Conservation (phyloP, 108 stramenopile genomes). For the Aurantiochytrium sp. region DNA sequence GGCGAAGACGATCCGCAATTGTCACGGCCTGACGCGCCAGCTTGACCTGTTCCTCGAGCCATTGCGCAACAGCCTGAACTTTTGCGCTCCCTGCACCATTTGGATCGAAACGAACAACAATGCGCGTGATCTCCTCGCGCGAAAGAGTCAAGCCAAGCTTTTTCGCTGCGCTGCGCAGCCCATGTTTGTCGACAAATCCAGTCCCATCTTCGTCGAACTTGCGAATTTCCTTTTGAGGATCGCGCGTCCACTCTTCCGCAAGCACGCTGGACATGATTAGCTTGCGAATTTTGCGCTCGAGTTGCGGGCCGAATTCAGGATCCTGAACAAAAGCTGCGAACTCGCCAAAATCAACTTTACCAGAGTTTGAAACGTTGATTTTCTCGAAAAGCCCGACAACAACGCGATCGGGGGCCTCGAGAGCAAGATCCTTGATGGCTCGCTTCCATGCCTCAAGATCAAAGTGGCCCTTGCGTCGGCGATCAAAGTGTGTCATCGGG, state of each 20-base stretch:
- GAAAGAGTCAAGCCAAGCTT: neutral
- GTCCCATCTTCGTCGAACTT: neutral
- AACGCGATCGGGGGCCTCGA: neutral
- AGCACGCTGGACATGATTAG: neutral
- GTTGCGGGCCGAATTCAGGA: neutral
- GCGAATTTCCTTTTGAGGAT: neutral
- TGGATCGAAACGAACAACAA: neutral
- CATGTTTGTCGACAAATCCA: neutral
- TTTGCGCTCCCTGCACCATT: neutral
- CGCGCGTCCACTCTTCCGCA: neutral
- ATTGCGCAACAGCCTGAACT: neutral
- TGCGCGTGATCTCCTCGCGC: neutral
- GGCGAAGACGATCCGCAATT: neutral
- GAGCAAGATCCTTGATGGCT: neutral
- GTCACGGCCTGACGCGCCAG: neutral
- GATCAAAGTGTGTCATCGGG: conserved; percentile 7
- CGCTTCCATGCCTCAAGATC: neutral
- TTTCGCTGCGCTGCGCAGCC: neutral
- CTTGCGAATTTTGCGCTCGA: neutral
- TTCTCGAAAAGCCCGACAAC: neutral
- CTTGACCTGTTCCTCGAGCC: neutral
- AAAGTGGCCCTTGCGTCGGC: neutral
- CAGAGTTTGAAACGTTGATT: neutral
- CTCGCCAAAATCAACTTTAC: neutral
- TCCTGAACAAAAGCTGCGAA: neutral